phyloP scores from a whole-genome alignment of 1,284 basidiomycete genomes.

The Microstroma glucosiphilum region DNA sequence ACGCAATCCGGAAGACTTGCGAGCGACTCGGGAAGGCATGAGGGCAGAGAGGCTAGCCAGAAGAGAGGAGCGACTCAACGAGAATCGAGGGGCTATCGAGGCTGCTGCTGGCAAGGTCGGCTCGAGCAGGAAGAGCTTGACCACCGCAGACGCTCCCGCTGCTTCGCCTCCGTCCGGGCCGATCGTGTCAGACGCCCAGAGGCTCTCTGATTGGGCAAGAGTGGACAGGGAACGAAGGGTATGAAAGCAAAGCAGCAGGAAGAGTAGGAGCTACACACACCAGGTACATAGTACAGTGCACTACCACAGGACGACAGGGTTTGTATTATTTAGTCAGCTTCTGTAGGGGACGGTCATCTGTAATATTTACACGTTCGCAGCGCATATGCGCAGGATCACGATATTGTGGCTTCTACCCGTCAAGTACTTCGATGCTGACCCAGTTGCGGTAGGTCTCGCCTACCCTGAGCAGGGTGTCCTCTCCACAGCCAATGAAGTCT shows the following conservation, averaged over 20 bases:
- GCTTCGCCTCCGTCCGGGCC: background rate
- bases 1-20: conserved; percentile 24
- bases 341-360: too few relatives aligned
- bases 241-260: background rate
- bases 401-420: conserved; percentile 1
- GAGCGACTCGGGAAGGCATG: conserved; percentile 28
- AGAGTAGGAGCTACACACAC: too few relatives aligned
- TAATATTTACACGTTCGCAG: too few relatives aligned
- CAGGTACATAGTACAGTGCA: too few relatives aligned
- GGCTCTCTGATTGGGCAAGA: background rate
- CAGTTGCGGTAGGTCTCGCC: conserved; percentile 35
- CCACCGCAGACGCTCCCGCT: background rate
- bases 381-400: too few relatives aligned
- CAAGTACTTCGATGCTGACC: conserved; percentile 19
- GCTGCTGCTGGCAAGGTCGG: too few relatives aligned
- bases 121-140: too few relatives aligned
- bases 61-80: conserved; percentile 12
- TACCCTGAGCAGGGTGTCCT: conserved; percentile 25
- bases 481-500: conserved; percentile 18
- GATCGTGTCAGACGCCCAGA: background rate
- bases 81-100: background rate
- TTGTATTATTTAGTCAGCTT: too few relatives aligned
- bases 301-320: too few relatives aligned
- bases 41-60: conserved; percentile 26
- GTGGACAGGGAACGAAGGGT: background rate